These are phyloP conservation scores for Lablab purpureus DNA, from an alignment of 306 rosid species.

Conservation along the genomic window DNA sequence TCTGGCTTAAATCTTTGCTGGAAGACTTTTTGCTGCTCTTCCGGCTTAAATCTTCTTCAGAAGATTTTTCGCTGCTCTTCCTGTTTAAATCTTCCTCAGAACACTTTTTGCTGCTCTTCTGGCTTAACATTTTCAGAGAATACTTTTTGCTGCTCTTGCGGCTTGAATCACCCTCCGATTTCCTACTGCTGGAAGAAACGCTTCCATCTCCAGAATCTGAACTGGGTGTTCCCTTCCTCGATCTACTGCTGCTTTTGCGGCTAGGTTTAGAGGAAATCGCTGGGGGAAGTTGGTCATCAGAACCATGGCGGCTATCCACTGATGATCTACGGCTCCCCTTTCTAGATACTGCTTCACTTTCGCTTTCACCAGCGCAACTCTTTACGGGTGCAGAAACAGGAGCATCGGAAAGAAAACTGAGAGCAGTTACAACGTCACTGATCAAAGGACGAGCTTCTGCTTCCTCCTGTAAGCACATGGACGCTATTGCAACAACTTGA, in stretches of 20 bases:
- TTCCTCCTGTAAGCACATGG: slow-evolving; percentile 96
- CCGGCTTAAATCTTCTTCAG: not conserved
- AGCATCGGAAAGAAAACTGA: slow-evolving; percentile 69
- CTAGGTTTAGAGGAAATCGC: slow-evolving; percentile 36
- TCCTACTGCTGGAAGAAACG: too few species aligned
- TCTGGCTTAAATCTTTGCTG: slow-evolving; percentile 29
- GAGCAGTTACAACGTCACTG: slow-evolving; percentile 74
- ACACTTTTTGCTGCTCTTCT: slow-evolving; percentile 47
- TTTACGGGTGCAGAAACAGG: slow-evolving; percentile 42
- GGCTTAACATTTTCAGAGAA: not conserved
- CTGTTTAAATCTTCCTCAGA: slow-evolving; percentile 33
- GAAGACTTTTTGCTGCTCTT: slow-evolving; percentile 49
- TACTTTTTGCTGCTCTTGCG: slow-evolving; percentile 42
- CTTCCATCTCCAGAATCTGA: too few species aligned
- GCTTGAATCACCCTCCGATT: not conserved
- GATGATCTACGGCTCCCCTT: not conserved
- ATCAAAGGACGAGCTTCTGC: slow-evolving; percentile 83
- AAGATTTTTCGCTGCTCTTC: slow-evolving; percentile 36
- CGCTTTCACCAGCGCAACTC: slow-evolving; percentile 11
- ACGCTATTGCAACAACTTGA: slow-evolving; percentile 86
- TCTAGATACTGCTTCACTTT: not conserved
- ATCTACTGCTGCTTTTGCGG: slow-evolving; percentile 47
- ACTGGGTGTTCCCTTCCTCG: too few species aligned
- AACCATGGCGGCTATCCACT: not conserved
- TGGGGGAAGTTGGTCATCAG: not conserved